phyloP scores from a whole-genome alignment of 2,329 filamentous ascomycete species.

The Neurospora sp. region DNA sequence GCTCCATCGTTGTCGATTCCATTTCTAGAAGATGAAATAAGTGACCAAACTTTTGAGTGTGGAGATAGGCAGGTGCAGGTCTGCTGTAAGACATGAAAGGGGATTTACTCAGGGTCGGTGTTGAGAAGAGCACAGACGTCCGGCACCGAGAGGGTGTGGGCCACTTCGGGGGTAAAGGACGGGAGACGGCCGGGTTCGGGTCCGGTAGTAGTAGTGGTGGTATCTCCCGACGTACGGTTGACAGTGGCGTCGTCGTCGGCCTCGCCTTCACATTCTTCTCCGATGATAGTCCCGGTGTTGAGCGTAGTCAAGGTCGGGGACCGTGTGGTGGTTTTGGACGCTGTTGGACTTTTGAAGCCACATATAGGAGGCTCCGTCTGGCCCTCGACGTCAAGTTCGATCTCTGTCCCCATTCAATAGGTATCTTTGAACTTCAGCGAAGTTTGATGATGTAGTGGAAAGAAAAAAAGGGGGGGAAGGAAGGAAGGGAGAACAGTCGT shows the following conservation, averaged over 20 bases:
- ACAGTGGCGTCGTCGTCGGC: constrained; percentile 9
- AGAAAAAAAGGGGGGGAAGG: constrained; percentile 27
- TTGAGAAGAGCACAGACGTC: constrained; percentile 16
- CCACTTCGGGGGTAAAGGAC: constrained; percentile 21
- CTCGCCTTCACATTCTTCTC: constrained; percentile 1
- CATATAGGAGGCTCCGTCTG: constrained; percentile 24
- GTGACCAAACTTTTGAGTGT: neutral
- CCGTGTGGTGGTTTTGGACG: constrained; percentile 5
- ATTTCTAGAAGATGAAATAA: constrained; percentile 27
- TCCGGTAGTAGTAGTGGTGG: constrained; percentile 5
- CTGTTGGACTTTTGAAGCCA: constrained; percentile 16
- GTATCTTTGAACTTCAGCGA: neutral
- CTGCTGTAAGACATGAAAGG: neutral
- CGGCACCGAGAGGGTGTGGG: constrained; percentile 17
- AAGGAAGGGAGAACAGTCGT: neutral
- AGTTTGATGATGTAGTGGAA: constrained; percentile 47
- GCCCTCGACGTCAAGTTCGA: constrained; percentile 21
- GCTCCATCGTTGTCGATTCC: constrained; percentile 56
- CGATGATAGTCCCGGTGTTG: constrained; percentile 8
- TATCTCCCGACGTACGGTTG: constrained; percentile 3
- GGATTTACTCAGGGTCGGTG: constrained; percentile 17
- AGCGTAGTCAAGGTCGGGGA: constrained; percentile 15
- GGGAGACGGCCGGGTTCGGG: constrained; percentile 2
- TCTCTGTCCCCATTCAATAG: constrained; percentile 22
- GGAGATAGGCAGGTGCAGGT: neutral